Evolutionary conservation across 257 asterid species (phyloP).

Genomic region (Solanum lycopersicoides): DNA sequence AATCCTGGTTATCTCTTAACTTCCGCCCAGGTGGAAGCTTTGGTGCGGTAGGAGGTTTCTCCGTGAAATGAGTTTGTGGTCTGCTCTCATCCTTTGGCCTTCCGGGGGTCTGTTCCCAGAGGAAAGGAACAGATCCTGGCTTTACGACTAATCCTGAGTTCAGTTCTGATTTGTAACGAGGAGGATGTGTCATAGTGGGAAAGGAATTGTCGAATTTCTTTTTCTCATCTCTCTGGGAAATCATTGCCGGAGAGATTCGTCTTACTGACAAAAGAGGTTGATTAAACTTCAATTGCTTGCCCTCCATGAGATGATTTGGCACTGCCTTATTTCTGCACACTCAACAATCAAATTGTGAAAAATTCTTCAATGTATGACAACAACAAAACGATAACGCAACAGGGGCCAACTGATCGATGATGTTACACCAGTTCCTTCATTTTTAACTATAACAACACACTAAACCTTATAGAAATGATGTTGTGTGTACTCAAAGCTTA

Average conservation of each 20-base stretch:
- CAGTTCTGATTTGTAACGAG: slow-evolving; percentile 44
- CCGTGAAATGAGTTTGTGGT: not conserved
- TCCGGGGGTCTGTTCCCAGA: slow-evolving; percentile 77
- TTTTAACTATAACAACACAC: not conserved
- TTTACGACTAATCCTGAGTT: slow-evolving; percentile 64
- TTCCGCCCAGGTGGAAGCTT: slow-evolving; percentile 60
- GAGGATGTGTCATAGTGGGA: slow-evolving; percentile 27
- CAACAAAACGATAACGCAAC: not conserved
- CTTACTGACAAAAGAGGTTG: slow-evolving; percentile 69
- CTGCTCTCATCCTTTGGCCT: slow-evolving; percentile 38
- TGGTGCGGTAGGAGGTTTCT: slow-evolving; percentile 35
- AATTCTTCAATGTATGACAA: not conserved
- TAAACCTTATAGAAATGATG: not conserved
- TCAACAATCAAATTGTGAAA: not conserved
- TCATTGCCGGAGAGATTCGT: slow-evolving; percentile 17
- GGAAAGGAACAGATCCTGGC: slow-evolving; percentile 61
- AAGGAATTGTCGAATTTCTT: slow-evolving; percentile 4
- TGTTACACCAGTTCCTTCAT: not conserved
- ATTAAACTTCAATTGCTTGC: slow-evolving; percentile 49
- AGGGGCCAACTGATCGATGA: not conserved
- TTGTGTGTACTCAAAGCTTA: not conserved
- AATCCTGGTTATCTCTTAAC: slow-evolving; percentile 17
- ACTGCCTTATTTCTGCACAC: slow-evolving; percentile 14
- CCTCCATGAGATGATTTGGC: slow-evolving; percentile 41
- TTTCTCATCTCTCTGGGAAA: slow-evolving; percentile 17